phyloP scores from a whole-genome alignment of 148 eudicot species.

The Cornus kousa region DNA sequence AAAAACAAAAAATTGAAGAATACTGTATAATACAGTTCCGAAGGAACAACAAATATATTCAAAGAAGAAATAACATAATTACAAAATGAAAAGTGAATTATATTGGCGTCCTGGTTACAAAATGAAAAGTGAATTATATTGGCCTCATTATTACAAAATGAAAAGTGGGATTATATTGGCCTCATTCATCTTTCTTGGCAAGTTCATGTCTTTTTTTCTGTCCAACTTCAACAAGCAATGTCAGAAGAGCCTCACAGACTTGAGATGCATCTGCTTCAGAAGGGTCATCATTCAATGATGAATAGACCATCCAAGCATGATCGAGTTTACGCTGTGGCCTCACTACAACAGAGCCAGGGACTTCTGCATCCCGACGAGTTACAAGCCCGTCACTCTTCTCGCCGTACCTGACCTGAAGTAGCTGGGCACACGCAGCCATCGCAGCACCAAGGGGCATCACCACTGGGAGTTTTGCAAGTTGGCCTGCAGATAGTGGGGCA shows the following conservation, averaged over 20 bases:
- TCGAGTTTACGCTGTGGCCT: slow-evolving; percentile 78
- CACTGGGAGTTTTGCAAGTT: slow-evolving; percentile 75
- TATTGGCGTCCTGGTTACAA: too few relatives aligned
- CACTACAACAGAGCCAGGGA: slow-evolving; percentile 93
- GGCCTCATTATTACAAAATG: background rate
- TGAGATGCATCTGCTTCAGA: slow-evolving; percentile 81
- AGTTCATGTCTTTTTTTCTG: slow-evolving; percentile 43
- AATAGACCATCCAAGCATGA: slow-evolving; percentile 98
- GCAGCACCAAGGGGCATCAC: slow-evolving; percentile 91
- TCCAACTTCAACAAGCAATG: slow-evolving; percentile 75
- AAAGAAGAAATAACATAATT: too few relatives aligned
- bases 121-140: too few relatives aligned
- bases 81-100: too few relatives aligned
- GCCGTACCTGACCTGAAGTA: slow-evolving; percentile 77
- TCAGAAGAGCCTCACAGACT: slow-evolving; percentile 86
- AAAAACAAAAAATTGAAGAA: too few relatives aligned
- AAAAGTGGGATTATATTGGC: background rate
- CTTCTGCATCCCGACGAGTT: slow-evolving; percentile 93
- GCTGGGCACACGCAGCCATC: slow-evolving; percentile 95
- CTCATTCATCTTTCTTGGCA: slow-evolving; percentile 50
- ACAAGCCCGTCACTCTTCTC: slow-evolving; percentile 97
- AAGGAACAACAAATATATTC: too few relatives aligned
- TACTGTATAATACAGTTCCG: too few relatives aligned
- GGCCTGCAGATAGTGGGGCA: slow-evolving; percentile 36
- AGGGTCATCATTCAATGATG: slow-evolving; percentile 67